phyloP scores from a whole-genome alignment of 768 basidiomycete species.

The Gloeophyllum trabeum region DNA sequence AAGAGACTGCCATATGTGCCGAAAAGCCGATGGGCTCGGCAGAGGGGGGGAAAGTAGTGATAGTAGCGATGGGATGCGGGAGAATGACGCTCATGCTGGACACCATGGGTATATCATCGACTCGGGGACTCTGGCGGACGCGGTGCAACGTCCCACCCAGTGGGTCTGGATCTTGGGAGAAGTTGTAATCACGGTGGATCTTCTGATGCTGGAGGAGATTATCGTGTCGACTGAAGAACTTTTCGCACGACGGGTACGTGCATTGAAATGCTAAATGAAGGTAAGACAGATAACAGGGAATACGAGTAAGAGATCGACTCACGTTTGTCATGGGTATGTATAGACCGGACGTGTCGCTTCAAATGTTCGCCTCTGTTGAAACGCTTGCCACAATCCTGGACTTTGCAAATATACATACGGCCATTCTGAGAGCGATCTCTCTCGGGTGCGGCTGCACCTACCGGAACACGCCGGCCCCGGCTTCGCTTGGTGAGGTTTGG shows the following conservation, averaged over 20 bases:
- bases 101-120: background rate
- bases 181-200: conserved; percentile 41
- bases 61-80: background rate
- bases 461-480: conserved; percentile 63
- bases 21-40: background rate
- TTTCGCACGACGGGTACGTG: conserved; percentile 68
- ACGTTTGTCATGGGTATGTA: conserved; percentile 93
- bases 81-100: background rate
- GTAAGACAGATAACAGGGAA: conserved; percentile 4
- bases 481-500: conserved; percentile 76
- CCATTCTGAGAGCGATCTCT: background rate
- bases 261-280: conserved; percentile 59
- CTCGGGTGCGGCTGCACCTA: background rate
- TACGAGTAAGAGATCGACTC: conserved; percentile 21
- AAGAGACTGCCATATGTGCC: conserved; percentile 1
- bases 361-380: conserved; percentile 86
- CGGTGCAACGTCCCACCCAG: background rate
- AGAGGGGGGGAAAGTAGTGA: background rate
- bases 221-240: conserved; percentile 80
- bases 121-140: background rate
- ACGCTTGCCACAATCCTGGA: conserved; percentile 77
- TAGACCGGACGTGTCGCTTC: conserved; percentile 79
- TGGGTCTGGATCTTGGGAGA: background rate
- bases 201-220: conserved; percentile 86
- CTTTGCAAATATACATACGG: conserved; percentile 63